Conservation (phyloP, 2,329 filamentous ascomycete genomes). For the Leptosphaerulina australis region DNA sequence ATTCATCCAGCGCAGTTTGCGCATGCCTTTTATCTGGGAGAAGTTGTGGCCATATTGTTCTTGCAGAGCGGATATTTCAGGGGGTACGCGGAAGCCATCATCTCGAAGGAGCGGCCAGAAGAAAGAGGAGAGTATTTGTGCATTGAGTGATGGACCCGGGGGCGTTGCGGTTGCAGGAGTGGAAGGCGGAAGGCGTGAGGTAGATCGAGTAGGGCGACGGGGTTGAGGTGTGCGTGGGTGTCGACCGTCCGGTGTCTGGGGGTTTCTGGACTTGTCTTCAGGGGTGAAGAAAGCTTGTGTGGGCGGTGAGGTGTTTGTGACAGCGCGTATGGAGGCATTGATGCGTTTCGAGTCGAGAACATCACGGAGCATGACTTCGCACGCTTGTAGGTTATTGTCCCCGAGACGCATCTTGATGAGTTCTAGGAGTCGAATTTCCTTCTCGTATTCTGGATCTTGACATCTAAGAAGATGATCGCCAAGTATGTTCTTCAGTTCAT, state of each 20-base stretch:
- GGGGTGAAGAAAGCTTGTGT: conserved; percentile 25
- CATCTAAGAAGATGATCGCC: conserved; percentile 75
- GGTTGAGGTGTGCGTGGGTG: conserved; percentile 34
- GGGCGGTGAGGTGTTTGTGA: conserved; percentile 16
- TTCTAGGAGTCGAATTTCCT: conserved; percentile 80
- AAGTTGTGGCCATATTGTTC: conserved; percentile 76
- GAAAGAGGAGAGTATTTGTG: conserved; percentile 86
- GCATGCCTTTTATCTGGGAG: conserved; percentile 77
- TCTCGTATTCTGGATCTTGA: conserved; percentile 70
- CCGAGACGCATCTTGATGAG: conserved; percentile 89
- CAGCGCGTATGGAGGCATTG: conserved; percentile 59
- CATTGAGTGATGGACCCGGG: conserved; percentile 61
- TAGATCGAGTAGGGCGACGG: conserved; percentile 27
- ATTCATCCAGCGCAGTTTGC: conserved; percentile 88
- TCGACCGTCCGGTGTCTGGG: conserved; percentile 29
- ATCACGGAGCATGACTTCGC: conserved; percentile 97
- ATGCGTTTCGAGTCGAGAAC: conserved; percentile 81
- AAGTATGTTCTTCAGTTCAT: conserved; percentile 89
- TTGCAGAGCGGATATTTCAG: conserved; percentile 65
- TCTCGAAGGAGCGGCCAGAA: conserved; percentile 88
- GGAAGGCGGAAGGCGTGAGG: conserved; percentile 20
- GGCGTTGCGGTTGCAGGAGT: conserved; percentile 18
- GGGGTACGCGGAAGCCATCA: conserved; percentile 70
- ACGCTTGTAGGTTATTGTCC: conserved; percentile 83
- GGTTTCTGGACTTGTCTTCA: conserved; percentile 16